Conservation (phyloP, 257 asterid species). For the Plectranthus barbatus region DNA sequence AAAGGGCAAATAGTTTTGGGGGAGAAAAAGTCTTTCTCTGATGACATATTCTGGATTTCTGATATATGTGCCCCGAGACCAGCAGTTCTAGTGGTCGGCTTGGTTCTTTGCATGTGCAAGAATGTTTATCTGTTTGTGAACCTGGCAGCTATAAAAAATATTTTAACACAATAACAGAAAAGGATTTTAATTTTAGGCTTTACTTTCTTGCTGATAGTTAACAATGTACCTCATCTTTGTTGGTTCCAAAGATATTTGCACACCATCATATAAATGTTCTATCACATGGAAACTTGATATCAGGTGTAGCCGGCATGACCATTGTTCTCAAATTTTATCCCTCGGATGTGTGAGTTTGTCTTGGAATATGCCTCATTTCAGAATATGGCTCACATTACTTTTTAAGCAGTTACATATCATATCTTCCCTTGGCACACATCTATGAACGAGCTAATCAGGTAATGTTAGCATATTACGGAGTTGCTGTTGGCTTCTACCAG, state of each 20-base stretch:
- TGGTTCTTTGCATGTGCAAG: too few relatives aligned
- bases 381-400: background rate
- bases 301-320: constrained; percentile 74
- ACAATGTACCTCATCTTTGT: background rate
- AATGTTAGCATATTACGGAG: constrained; percentile 45
- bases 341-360: constrained; percentile 85
- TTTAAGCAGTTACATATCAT: constrained; percentile 73
- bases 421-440: constrained; percentile 97
- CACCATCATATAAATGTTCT: constrained; percentile 27
- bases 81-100: too few relatives aligned
- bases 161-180: too few relatives aligned
- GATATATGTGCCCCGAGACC: too few relatives aligned
- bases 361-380: constrained; percentile 8
- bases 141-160: too few relatives aligned
- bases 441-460: constrained; percentile 92
- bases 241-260: constrained; percentile 5
- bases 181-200: background rate
- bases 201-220: background rate
- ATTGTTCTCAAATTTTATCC: constrained; percentile 41
- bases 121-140: too few relatives aligned
- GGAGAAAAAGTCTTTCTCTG: background rate
- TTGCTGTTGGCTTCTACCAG: constrained; percentile 84
- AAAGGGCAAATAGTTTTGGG: background rate
- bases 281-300: constrained; percentile 73
- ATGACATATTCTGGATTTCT: too few relatives aligned